A percentile compares a stretch with the other conserved stretches of the same genome.
phyloP scores from a whole-genome alignment of 2,329 filamentous ascomycete species.

The Penicillium sp. region DNA sequence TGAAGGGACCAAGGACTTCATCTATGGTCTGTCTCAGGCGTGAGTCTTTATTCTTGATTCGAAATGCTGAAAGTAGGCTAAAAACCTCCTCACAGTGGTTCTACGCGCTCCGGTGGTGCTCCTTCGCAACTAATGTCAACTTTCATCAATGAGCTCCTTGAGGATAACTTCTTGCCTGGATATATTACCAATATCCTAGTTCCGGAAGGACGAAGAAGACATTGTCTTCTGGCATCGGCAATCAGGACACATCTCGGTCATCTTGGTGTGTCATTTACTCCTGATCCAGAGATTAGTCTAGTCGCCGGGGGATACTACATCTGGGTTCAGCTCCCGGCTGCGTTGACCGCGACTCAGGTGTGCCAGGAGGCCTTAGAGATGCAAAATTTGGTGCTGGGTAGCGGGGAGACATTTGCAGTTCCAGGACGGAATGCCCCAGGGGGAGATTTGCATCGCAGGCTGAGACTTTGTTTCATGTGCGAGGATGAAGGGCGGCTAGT shows the following conservation, averaged over 20 bases:
- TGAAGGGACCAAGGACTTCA: slow-evolving; percentile 56
- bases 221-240: slow-evolving; percentile 1
- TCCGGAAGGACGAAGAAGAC: slow-evolving; percentile 8
- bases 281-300: slow-evolving; percentile 1
- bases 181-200: slow-evolving; percentile 44
- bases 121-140: slow-evolving; percentile 50
- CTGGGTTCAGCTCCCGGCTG: slow-evolving; percentile 10
- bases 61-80: not conserved
- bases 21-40: slow-evolving; percentile 48
- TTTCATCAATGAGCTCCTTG: slow-evolving; percentile 46
- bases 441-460: slow-evolving; percentile 5
- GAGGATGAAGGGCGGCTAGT: slow-evolving; percentile 10
- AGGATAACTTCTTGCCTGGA: slow-evolving; percentile 41
- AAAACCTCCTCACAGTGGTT: slow-evolving; percentile 10
- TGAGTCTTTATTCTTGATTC: slow-evolving; percentile 29
- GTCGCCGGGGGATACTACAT: slow-evolving; percentile 12
- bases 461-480: slow-evolving; percentile 16
- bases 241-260: slow-evolving; percentile 7
- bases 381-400: slow-evolving; percentile 7
- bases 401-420: slow-evolving; percentile 35
- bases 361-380: slow-evolving; percentile 1
- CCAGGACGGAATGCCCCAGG: slow-evolving; percentile 41
- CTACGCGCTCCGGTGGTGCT: slow-evolving; percentile 45
- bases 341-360: slow-evolving; percentile 5
- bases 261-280: slow-evolving; percentile 10